Conservation (phyloP, 2,329 filamentous ascomycete species). For the Sporothrix luriei region DNA sequence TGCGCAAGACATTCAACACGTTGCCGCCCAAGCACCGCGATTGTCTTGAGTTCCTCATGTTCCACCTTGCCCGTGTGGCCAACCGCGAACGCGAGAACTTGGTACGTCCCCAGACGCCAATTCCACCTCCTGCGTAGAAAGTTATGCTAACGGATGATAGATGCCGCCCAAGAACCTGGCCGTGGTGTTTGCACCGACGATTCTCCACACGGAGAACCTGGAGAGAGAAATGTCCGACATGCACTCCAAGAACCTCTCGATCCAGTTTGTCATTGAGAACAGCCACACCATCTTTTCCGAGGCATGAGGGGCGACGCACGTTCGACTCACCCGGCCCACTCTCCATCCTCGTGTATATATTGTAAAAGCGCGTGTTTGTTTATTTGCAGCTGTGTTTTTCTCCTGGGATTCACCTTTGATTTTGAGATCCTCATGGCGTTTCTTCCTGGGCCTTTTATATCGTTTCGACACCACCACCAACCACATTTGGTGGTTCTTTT, state of each 20-base stretch:
- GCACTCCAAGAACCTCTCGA: conserved; percentile 85
- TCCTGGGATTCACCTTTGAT: conserved; percentile 15
- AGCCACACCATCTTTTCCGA: conserved; percentile 77
- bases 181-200: conserved; percentile 95
- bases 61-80: conserved; percentile 87
- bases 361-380: background rate
- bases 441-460: background rate
- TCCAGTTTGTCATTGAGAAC: conserved; percentile 92
- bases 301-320: conserved; percentile 32
- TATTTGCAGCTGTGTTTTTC: background rate
- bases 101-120: conserved; percentile 52
- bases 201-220: conserved; percentile 88
- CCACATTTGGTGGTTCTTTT: background rate
- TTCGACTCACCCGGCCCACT: background rate
- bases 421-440: background rate
- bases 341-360: conserved; percentile 27
- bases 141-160: conserved; percentile 45
- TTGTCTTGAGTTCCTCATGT: conserved; percentile 89
- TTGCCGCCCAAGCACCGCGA: conserved; percentile 84
- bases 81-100: conserved; percentile 81
- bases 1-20: conserved; percentile 73
- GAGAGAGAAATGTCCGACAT: conserved; percentile 97
- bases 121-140: background rate
- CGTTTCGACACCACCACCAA: background rate
- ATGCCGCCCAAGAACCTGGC: conserved; percentile 97